These are phyloP conservation scores for Cylindrotheca closterium DNA, from an alignment of 108 stramenopile species.

Conservation along the genomic window DNA sequence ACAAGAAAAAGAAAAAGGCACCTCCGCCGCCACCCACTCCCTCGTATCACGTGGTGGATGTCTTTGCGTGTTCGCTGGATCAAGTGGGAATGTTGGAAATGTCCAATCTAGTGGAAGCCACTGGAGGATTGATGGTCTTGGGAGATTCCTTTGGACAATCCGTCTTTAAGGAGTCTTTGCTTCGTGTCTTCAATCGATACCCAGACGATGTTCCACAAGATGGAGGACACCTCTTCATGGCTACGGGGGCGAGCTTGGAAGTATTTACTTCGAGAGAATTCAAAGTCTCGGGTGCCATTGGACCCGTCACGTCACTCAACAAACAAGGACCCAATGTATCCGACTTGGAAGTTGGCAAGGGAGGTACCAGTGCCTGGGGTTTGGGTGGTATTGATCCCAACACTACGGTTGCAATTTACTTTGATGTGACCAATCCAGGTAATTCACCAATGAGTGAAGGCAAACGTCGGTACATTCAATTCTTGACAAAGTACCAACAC, in stretches of 20 bases:
- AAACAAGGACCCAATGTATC: slow-evolving; percentile 91
- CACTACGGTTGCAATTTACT: slow-evolving; percentile 98
- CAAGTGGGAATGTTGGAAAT: slow-evolving; percentile 99
- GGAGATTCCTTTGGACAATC: slow-evolving; percentile 97
- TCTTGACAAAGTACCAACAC: slow-evolving; percentile 98
- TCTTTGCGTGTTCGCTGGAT: slow-evolving; percentile 98
- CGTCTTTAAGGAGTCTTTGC: slow-evolving; percentile 97
- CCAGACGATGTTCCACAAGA: slow-evolving; percentile 85
- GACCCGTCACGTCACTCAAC: slow-evolving; percentile 84
- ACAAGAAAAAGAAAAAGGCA: slow-evolving; percentile 41
- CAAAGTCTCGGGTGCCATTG: slow-evolving; percentile 89
- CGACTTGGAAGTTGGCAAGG: slow-evolving; percentile 95
- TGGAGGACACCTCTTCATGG: slow-evolving; percentile 91
- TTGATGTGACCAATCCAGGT: slow-evolving; percentile 92
- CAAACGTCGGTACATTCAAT: slow-evolving; percentile 92
- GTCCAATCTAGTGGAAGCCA: slow-evolving; percentile 89
- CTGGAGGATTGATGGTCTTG: slow-evolving; percentile 96
- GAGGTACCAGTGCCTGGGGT: slow-evolving; percentile 98
- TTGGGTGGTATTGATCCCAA: slow-evolving; percentile 93
- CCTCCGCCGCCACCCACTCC: slow-evolving; percentile 33
- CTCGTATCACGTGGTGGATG: slow-evolving; percentile 92
- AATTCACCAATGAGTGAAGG: slow-evolving; percentile 80
- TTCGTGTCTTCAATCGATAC: slow-evolving; percentile 88
- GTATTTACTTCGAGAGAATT: slow-evolving; percentile 92
- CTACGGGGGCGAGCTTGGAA: slow-evolving; percentile 91